A percentile compares a stretch with the other conserved stretches of the same genome.
Conservation (phyloP, 371 early-diverging fungal species). For the Dinochytrium kinnereticum region DNA sequence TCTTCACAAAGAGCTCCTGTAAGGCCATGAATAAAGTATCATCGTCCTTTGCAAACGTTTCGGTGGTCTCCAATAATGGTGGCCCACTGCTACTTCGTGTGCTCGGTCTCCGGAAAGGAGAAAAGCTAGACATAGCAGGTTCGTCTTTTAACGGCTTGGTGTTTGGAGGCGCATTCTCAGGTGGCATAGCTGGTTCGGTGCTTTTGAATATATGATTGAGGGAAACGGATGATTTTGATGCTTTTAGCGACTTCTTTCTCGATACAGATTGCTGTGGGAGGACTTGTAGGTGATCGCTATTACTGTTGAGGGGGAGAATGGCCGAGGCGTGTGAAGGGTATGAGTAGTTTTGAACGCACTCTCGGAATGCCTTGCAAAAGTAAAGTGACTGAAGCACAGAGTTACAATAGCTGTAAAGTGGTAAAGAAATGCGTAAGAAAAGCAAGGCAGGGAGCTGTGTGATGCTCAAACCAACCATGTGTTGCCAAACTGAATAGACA, state of each 20-base stretch:
- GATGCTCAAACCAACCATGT: slow-evolving; percentile 78
- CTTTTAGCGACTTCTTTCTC: slow-evolving; percentile 3
- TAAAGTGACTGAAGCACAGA: slow-evolving; percentile 95
- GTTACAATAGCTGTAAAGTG: slow-evolving; percentile 81
- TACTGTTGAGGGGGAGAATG: slow-evolving; percentile 21
- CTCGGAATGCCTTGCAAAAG: slow-evolving; percentile 93
- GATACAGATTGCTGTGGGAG: not conserved
- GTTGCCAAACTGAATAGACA: slow-evolving; percentile 78
- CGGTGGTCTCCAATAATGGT: slow-evolving; percentile 7
- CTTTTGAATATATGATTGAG: slow-evolving; percentile 7
- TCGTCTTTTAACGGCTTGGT: not conserved
- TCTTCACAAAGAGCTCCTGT: slow-evolving; percentile 86
- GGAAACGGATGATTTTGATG: slow-evolving; percentile 5
- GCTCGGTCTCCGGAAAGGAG: slow-evolving; percentile 10
- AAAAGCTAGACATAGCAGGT: not conserved
- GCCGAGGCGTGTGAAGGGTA: slow-evolving; percentile 42
- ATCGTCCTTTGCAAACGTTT: slow-evolving; percentile 42
- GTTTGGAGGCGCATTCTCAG: not conserved
- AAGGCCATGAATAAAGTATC: slow-evolving; percentile 84
- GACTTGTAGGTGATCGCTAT: not conserved
- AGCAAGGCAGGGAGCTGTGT: not conserved
- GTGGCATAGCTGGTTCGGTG: not conserved
- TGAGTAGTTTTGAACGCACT: slow-evolving; percentile 76
- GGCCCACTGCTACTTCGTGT: slow-evolving; percentile 14
- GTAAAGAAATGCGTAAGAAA: not conserved